Base-by-base conservation (phyloP, 345 rosid species). In the Trapa bicornis region DNA sequence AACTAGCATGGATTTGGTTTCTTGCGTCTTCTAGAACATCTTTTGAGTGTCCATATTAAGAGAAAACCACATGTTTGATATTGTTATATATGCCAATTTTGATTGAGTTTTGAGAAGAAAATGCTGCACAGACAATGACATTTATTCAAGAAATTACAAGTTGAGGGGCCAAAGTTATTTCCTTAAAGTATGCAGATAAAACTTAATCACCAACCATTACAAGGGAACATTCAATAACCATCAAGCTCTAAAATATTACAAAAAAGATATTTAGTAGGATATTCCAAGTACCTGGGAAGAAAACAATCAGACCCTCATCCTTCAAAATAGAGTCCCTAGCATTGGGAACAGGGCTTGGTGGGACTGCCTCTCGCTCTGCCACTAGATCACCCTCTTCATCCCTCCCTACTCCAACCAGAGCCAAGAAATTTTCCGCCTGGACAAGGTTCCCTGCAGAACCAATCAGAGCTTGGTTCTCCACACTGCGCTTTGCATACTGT, bases 351-450 rank as follows among this genome's bases (percentile, higher is more conserved):
- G 96, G 83, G 75, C 78, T 81, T 48, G 75, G 65, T 11, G 94
- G 83, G 33, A 71, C 75, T 70, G 69, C 75, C 74, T 73, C 83
- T 73, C 64, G 75, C 75, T 87, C 84, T 66, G 61, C 73, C 65
- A 77, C 80, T 61, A 94, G 87, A 81, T 94, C 99, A 76, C 95
- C 96, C 77, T 94, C 97, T 80, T 91, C 96, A 73, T 91, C 97
- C 73, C 74, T 77, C 62, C 84, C 88, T 67, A 80, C 86, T 65
- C 81, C 98, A 71, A 89, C 70, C 64, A 86, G 80, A 70, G 99
- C 99, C 85, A 91, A 75, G 80, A 88, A 87, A 71, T 87, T 92
- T 74, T 91, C 95, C 3, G 82, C 65, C 71, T 84, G 79, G 61
- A 94, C 91, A 64, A 84, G 69, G 75, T 71, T 91, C 75, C 97